Evolutionary conservation across 257 asterid species (phyloP).

Genomic region (Henckelia pumila): DNA sequence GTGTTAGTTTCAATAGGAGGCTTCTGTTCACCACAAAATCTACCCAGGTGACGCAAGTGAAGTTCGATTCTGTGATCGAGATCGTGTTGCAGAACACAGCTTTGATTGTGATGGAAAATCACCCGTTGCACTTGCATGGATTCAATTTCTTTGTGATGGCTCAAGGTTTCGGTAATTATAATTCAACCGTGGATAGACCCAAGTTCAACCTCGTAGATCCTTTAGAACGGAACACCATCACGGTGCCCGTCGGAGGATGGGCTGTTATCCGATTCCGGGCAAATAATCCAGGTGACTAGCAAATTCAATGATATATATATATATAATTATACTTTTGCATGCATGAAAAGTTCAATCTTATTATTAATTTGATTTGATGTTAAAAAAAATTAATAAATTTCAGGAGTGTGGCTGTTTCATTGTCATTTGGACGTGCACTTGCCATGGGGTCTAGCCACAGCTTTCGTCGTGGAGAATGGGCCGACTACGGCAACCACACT

Average conservation of each 20-base stretch:
- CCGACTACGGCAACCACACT: constrained; percentile 48
- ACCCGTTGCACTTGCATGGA: constrained; percentile 66
- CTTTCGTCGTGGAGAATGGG: constrained; percentile 70
- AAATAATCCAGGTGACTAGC: constrained; percentile 66
- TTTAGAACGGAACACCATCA: constrained; percentile 57
- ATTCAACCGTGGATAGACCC: constrained; percentile 26
- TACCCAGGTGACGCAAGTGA: constrained; percentile 49
- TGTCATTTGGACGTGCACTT: no score
- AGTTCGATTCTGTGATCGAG: constrained; percentile 42
- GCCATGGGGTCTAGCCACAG: constrained; percentile 70
- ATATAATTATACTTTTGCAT: no score
- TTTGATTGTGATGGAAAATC: constrained; percentile 43
- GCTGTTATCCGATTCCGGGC: constrained; percentile 56
- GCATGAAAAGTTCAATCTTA: no score
- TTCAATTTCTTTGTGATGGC: constrained; percentile 55
- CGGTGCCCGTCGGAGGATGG: constrained; percentile 68
- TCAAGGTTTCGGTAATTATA: constrained; percentile 60
- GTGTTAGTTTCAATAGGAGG: constrained; percentile 21
- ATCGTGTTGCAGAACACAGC: constrained; percentile 62
- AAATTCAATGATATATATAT: no score
- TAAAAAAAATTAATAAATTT: no score
- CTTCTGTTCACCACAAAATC: constrained; percentile 36
- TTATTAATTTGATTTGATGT: no score
- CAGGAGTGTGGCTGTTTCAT: no score
- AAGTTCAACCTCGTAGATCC: constrained; percentile 52